These are phyloP conservation scores for Tylopilus rubrobrunneus DNA, from an alignment of 768 basidiomycete genomes.

Conservation along the genomic window DNA sequence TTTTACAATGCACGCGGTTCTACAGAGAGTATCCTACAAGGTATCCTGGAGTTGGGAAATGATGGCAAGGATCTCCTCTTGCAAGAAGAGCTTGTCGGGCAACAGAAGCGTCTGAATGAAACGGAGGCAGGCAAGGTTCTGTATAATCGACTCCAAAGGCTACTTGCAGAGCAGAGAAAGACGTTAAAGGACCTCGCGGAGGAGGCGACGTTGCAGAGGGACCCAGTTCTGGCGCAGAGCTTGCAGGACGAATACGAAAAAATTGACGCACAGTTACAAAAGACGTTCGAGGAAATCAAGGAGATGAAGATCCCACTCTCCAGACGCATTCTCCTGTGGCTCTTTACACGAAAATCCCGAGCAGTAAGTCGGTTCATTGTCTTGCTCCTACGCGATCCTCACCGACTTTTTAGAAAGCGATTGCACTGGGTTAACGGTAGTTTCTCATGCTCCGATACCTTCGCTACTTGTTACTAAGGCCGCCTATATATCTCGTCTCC, in stretches of 20 bases:
- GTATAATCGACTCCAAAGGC: conserved; percentile 14
- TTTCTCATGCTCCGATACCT: neutral
- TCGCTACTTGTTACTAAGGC: neutral
- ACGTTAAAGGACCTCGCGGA: conserved; percentile 15
- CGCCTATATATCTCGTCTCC: neutral
- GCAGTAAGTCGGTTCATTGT: neutral
- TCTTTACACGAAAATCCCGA: conserved; percentile 7
- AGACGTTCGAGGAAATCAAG: conserved; percentile 21
- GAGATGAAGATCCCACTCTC: conserved; percentile 14
- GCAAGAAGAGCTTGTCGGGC: conserved; percentile 19
- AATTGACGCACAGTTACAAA: conserved; percentile 5
- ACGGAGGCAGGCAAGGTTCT: conserved; percentile 20
- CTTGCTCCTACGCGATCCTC: neutral
- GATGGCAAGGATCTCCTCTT: conserved; percentile 3
- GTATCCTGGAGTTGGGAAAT: neutral
- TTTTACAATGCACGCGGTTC: neutral
- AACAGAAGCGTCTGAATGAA: conserved; percentile 15
- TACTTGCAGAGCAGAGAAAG: conserved; percentile 16
- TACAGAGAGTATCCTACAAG: neutral
- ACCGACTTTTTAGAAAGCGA: conserved; percentile 1
- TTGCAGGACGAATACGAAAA: conserved; percentile 13
- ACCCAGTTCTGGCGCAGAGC: conserved; percentile 9
- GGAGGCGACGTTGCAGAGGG: conserved; percentile 11
- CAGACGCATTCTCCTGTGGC: conserved; percentile 8
- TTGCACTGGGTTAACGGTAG: neutral